phyloP scores from a whole-genome alignment of 768 basidiomycete genomes.

The Melanogaster broomeanus region DNA sequence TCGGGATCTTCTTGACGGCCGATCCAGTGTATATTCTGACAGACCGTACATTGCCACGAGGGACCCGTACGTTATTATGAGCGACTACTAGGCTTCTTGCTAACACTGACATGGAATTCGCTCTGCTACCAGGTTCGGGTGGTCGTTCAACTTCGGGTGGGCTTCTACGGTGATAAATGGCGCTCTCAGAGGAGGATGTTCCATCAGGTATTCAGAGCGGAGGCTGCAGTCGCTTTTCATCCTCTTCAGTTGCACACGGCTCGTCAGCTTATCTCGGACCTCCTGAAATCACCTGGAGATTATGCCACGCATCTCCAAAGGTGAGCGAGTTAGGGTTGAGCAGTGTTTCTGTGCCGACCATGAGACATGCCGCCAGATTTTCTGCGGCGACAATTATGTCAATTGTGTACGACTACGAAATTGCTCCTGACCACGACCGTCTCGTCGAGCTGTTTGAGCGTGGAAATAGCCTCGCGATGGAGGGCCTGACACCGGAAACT shows the following conservation, averaged over 20 bases:
- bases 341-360: not conserved
- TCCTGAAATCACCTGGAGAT: too few species aligned
- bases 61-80: constrained; percentile 11
- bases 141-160: too few species aligned
- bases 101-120: not conserved
- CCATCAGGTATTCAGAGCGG: too few species aligned
- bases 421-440: constrained; percentile 36
- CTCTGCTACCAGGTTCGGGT: constrained; percentile 19
- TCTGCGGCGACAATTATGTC: constrained; percentile 39
- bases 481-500: constrained; percentile 13
- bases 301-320: too few species aligned
- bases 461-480: constrained; percentile 22
- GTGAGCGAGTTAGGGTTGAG: too few species aligned
- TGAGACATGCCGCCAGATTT: constrained; percentile 19
- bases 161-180: too few species aligned
- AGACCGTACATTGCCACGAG: constrained; percentile 15
- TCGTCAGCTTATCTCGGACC: too few species aligned
- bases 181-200: too few species aligned
- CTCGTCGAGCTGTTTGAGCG: constrained; percentile 40
- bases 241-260: too few species aligned
- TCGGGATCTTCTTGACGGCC: constrained; percentile 28
- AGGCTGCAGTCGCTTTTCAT: too few species aligned
- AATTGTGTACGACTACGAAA: constrained; percentile 42
- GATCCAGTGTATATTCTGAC: constrained; percentile 30
- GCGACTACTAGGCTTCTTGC: not conserved